Percentiles rank a stretch among this genome's conserved stretches.
phyloP scores from a whole-genome alignment of 23 red algal species.

The Cyanidiococcus yangmingshanensis region DNA sequence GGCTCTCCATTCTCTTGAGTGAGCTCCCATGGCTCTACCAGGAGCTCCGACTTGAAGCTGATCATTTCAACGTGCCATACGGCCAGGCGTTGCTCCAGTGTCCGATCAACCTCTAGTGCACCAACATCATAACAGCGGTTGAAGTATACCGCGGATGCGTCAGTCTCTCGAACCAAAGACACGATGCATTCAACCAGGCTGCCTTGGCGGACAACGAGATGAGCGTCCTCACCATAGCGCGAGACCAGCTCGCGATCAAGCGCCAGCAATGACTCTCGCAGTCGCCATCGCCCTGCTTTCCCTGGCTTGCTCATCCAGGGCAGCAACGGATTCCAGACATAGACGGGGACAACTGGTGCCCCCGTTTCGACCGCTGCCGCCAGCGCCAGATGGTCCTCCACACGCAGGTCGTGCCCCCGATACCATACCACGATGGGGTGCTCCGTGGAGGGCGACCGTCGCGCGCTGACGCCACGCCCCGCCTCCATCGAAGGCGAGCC shows the following conservation, averaged over 20 bases:
- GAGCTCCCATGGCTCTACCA: conserved; percentile 23
- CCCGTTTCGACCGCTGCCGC: conserved; percentile 11
- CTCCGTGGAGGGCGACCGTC: not conserved
- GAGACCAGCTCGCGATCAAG: not conserved
- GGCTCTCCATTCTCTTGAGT: not conserved
- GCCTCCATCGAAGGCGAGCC: not conserved
- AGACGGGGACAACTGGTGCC: conserved; percentile 13
- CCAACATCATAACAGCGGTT: conserved; percentile 15
- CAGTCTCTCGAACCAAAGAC: not conserved
- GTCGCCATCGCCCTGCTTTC: conserved; percentile 16
- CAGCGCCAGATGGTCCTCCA: conserved; percentile 19
- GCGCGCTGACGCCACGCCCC: not conserved
- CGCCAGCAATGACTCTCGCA: conserved; percentile 5
- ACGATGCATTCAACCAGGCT: conserved; percentile 8
- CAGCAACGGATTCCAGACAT: conserved; percentile 18
- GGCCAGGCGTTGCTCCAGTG: conserved; percentile 2
- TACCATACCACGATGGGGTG: conserved; percentile 22
- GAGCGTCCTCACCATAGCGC: not conserved
- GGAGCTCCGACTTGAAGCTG: conserved; percentile 12
- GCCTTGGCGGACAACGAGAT: not conserved
- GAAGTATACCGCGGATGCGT: conserved; percentile 18
- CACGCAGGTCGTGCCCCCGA: conserved; percentile 26
- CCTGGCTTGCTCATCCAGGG: conserved; percentile 8
- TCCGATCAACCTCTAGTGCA: not conserved
- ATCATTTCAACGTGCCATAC: not conserved